Conservation (phyloP, 805 yeast species). For the Candida maltosa region DNA sequence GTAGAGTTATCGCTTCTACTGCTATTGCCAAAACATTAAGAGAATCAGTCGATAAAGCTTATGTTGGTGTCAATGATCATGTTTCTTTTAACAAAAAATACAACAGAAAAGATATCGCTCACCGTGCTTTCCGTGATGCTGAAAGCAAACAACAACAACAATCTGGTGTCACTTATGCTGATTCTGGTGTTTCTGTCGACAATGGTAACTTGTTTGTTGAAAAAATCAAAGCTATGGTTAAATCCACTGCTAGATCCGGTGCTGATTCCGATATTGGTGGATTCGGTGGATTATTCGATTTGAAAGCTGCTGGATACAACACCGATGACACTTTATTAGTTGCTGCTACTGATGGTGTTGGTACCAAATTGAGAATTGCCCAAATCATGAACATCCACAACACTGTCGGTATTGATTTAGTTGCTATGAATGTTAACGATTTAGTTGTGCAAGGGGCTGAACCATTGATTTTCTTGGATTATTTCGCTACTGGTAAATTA, state of each 20-base stretch:
- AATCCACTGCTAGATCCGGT: constrained; percentile 90
- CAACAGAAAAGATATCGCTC: constrained; percentile 91
- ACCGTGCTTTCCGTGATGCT: constrained; percentile 79
- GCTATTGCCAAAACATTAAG: constrained; percentile 74
- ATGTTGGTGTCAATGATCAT: constrained; percentile 75
- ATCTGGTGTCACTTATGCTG: constrained; percentile 77
- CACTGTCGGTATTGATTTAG: constrained; percentile 98
- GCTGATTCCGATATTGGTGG: constrained; percentile 99
- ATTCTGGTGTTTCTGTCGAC: constrained; percentile 97
- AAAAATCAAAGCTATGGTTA: constrained; percentile 84
- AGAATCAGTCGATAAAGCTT: constrained; percentile 83
- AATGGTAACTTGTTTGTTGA: constrained; percentile 89
- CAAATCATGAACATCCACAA: constrained; percentile 85
- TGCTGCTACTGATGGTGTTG: constrained; percentile 99
- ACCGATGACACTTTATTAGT: constrained; percentile 79
- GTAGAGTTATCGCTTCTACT: constrained; percentile 94
- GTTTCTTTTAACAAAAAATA: constrained; percentile 74
- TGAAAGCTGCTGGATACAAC: constrained; percentile 82
- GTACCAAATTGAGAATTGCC: constrained; percentile 93
- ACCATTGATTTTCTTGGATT: constrained; percentile 91
- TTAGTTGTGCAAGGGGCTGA: constrained; percentile 98
- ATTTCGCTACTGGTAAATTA: constrained; percentile 91
- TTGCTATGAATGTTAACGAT: constrained; percentile 98
- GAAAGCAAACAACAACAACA: constrained; percentile 16
- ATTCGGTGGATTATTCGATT: constrained; percentile 94